Evolutionary conservation across 2,329 filamentous ascomycete species (phyloP), one percentile per base, ranked within the genome.

Genomic region (Phyllosticta citriasiana): DNA sequence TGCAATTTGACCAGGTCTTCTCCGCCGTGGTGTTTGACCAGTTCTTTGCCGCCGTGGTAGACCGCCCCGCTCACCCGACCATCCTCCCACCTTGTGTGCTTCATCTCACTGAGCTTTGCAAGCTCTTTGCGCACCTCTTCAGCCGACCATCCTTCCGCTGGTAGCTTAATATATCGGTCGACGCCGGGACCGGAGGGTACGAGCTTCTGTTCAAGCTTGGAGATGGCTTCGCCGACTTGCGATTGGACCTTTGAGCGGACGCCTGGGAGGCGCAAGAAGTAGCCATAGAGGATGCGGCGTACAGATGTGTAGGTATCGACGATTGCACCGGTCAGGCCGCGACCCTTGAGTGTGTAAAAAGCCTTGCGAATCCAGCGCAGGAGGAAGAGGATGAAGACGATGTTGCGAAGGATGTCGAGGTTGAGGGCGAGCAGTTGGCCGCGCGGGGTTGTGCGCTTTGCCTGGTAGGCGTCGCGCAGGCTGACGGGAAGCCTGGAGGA

Each of bases 11-110:
- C 54, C 40, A 47, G 40, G 40, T 47, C 40, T n/a, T 47, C 40
- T 6, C 40, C 40, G n/a, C 40, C 40, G 7, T 47, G 40, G 40
- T 47, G 40, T 47, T 47, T 47, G 63, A 94, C 77, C 67, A 99
- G 77, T 53, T 88, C 86, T 50, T 89, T 83, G 59, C 94, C 94
- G 65, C 94, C 94, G 71, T 97, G 93, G 72, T 99, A 99, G 35
- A 99, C 94, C 27, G 94, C 93, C 30, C 94, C 94, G 52, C 89
- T 95, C 60, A 99, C 94, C 65, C 85, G 87, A 8, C 94, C 94
- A 73, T 97, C 93, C 76, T 99, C 94, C 94, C 94, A 99, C 65
- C 88, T 84, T 2, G 92, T 96, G 76, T 97, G 94, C 69, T 97
- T 88, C 88, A 99, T 89, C 56, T 82, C 85, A 16, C 87, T 86